Evolutionary conservation across 305 asterid species (phyloP), one percentile per base, ranked within the genome.

Genomic region (Fraxinus ornus): DNA sequence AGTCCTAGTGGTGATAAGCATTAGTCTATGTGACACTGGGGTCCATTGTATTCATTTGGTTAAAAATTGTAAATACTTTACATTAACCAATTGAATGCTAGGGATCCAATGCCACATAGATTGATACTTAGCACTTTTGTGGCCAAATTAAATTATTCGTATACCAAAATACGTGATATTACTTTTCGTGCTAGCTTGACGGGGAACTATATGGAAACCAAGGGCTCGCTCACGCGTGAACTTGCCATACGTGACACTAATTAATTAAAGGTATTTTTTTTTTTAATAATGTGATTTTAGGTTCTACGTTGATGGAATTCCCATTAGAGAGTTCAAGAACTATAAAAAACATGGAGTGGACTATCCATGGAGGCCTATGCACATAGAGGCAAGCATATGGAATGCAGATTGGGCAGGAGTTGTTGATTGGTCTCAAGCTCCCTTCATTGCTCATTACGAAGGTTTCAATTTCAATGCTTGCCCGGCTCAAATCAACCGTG

Each of bases 361-460:
- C 0, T 89, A 22, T 66, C 90, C 91, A 0, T 17, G 78, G 1
- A 80, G 22, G 49, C 33, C 88, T 3, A 85, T 89, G 90, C 90
- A 81, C 30, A 24, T 85, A 1, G 93, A 88, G 60, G 90, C 90
- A 22, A 90, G 88, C 1, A 33, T 85, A 64, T 90, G 91, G 91
- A 32, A 41, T 7, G 86, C 84, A 0, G n/a, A 19, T 4, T 89
- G 91, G 91, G 88, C 90, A 3, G 90, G 92, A 6, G 9, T 4
- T 0, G 88, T 89, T 3, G 86, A 88, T 3, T 88, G 93, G 94
- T 32, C 71, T 0, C 66, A 81, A 3, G 85, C 83, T 15, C 93
- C 93, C 17, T 90, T 88, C 60, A 5, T 84, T 0, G 80, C 88
- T 35, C 60, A 49, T 49, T 49, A 0, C 15, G 7, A 49, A 49